These are phyloP conservation scores for Sungouiozyma intestinalis DNA, from an alignment of 805 yeast species.

Conservation along the genomic window DNA sequence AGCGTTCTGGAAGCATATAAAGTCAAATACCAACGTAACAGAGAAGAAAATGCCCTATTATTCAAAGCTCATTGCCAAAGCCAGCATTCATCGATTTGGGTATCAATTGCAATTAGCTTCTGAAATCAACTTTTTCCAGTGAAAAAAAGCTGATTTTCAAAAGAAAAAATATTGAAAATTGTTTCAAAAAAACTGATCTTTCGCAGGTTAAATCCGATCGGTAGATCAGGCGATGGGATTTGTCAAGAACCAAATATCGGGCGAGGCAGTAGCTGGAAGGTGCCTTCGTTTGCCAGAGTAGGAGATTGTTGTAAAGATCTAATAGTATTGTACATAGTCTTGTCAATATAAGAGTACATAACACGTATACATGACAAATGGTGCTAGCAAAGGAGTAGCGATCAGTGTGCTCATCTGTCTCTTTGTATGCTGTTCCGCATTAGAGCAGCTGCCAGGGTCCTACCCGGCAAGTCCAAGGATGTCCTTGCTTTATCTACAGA, in stretches of 20 bases:
- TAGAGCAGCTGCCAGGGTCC: conserved; percentile 26
- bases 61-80: not conserved
- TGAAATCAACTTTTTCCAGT: not conserved
- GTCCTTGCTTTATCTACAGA: conserved; percentile 33
- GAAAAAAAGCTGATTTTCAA: not conserved
- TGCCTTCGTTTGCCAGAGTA: too few species aligned
- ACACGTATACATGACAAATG: not conserved
- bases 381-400: not conserved
- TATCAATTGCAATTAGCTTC: not conserved
- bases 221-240: not conserved
- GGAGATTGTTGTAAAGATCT: not conserved
- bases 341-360: too few species aligned
- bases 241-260: not conserved
- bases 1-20: not conserved
- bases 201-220: not conserved
- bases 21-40: not conserved
- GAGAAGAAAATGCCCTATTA: not conserved
- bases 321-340: not conserved
- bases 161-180: not conserved
- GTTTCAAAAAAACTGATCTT: not conserved
- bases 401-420: not conserved
- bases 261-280: too few species aligned
- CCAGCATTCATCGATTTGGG: not conserved
- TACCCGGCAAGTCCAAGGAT: conserved; percentile 34
- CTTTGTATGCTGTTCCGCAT: not conserved